Evolutionary conservation across 495 filamentous ascomycete genomes (phyloP).

Genomic region (Aspergillus bertholletiae): DNA sequence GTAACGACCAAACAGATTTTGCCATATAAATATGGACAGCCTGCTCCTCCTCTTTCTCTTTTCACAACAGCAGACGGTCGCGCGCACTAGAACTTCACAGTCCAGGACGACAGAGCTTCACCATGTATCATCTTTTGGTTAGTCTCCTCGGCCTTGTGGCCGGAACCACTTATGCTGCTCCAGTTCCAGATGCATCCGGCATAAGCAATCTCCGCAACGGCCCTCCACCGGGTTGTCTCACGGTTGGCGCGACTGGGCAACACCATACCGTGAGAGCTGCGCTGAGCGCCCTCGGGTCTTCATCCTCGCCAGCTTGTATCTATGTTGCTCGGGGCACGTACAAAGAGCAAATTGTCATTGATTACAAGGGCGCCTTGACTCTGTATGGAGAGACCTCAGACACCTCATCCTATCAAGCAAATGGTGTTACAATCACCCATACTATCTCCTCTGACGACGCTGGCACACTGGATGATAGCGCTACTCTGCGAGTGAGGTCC

Average conservation of each 20-base stretch:
- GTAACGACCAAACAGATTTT: no score
- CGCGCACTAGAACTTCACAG: no score
- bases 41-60: no score
- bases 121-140: no score
- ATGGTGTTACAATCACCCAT: constrained; percentile 59
- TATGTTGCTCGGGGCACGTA: constrained; percentile 40
- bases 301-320: constrained; percentile 24
- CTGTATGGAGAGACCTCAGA: constrained; percentile 57
- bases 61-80: no score
- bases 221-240: constrained; percentile 28
- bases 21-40: no score
- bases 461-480: constrained; percentile 44
- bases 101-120: no score
- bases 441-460: constrained; percentile 42
- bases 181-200: no score
- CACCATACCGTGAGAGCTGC: constrained; percentile 27
- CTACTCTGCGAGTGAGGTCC: constrained; percentile 53
- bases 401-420: constrained; percentile 50
- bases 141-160: no score
- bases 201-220: constrained; percentile 7
- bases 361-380: constrained; percentile 25
- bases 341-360: constrained; percentile 51
- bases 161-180: no score
- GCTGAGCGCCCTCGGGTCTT: constrained; percentile 21
- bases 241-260: constrained; percentile 20